Conservation (phyloP, 306 rosid species). For the apple (Malus domestica) region ASM211411v1 NC_041802.1:20864001-20864500, state of each 20-base stretch:
- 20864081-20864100: slow-evolving; percentile 93
- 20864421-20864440: neutral
- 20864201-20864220: slow-evolving; percentile 75
- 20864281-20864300: slow-evolving; percentile 75
- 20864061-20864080: slow-evolving; percentile 96
- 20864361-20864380: slow-evolving; percentile 6
- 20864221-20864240: slow-evolving; percentile 91
- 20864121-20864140: slow-evolving; percentile 77
- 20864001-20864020: slow-evolving; percentile 7
- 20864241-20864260: slow-evolving; percentile 88
- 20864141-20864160: slow-evolving; percentile 89
- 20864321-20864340: slow-evolving; percentile 98
- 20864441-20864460: neutral
- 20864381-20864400: slow-evolving; percentile 3
- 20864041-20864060: slow-evolving; percentile 22
- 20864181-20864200: slow-evolving; percentile 83
- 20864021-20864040: slow-evolving; percentile 13
- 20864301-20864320: slow-evolving; percentile 85
- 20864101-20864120: slow-evolving; percentile 98
- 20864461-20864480: neutral
- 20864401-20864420: slow-evolving; percentile 5
- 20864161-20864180: slow-evolving; percentile 92
- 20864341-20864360: slow-evolving; percentile 42
- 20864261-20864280: slow-evolving; percentile 87
- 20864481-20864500: neutral